A percentile compares a stretch with the other conserved stretches of the same genome.
phyloP scores from a whole-genome alignment of 805 yeast species.

The Yarrowia deformans region DNA sequence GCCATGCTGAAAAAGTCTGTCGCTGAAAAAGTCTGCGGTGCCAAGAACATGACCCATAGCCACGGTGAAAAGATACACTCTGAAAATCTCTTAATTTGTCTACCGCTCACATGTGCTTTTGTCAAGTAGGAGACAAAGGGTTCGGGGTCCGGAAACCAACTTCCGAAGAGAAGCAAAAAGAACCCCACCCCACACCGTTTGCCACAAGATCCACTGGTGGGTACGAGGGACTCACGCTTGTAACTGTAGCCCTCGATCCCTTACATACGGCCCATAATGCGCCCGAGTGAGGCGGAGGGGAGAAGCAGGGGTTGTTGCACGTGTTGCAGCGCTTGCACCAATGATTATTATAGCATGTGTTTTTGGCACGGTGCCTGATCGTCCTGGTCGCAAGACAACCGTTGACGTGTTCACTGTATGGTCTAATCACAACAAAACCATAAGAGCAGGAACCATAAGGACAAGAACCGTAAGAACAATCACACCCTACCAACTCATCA shows the following conservation, averaged over 20 bases:
- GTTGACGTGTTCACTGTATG: conserved; percentile 3
- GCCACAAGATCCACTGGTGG: conserved; percentile 11
- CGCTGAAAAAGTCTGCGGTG: neutral
- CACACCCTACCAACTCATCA: too few relatives aligned
- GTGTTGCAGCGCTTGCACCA: conserved; percentile 5
- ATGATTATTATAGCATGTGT: neutral
- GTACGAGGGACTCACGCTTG: too few relatives aligned
- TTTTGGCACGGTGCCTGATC: conserved; percentile 13
- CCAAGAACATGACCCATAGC: conserved; percentile 8
- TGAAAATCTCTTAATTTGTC: too few relatives aligned
- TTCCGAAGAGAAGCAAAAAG: neutral
- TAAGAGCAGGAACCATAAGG: neutral
- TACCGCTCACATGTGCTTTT: conserved; percentile 9
- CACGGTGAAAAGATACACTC: neutral
- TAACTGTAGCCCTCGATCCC: too few relatives aligned
- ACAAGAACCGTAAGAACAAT: too few relatives aligned
- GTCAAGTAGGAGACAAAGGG: conserved; percentile 5
- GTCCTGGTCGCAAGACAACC: conserved; percentile 26
- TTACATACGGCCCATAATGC: too few relatives aligned
- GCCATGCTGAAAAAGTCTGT: too few relatives aligned
- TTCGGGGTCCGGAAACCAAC: neutral
- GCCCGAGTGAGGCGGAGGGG: neutral
- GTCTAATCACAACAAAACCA: neutral
- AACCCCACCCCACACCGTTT: neutral
- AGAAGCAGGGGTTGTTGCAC: conserved; percentile 6